phyloP scores from a whole-genome alignment of 306 rosid genomes.

The Vigna trinervia region DNA sequence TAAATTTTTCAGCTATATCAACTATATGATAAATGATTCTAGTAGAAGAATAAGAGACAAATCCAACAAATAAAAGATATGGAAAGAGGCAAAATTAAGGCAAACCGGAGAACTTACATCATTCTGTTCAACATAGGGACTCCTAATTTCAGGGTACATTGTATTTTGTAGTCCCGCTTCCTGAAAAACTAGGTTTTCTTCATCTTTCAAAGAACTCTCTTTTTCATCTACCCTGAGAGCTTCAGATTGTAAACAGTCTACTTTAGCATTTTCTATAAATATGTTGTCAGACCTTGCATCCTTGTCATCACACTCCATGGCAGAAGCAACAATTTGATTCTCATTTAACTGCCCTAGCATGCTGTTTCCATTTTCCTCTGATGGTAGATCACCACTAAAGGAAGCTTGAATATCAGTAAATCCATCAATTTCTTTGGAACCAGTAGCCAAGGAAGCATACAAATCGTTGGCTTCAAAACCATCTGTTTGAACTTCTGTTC shows the following conservation, averaged over 20 bases:
- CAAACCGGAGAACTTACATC: conserved; percentile 64
- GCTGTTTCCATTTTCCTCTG: conserved; percentile 54
- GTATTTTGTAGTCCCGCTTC: conserved; percentile 58
- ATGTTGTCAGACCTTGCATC: conserved; percentile 48
- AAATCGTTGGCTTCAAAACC: conserved; percentile 48
- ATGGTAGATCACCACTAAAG: conserved; percentile 51
- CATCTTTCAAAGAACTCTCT: conserved; percentile 51
- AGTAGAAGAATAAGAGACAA: conserved; percentile 24
- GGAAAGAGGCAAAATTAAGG: conserved; percentile 7
- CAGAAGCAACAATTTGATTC: conserved; percentile 54
- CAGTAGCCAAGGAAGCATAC: conserved; percentile 50
- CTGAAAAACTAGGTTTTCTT: conserved; percentile 50
- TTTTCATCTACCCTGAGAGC: conserved; percentile 59
- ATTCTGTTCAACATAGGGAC: conserved; percentile 55
- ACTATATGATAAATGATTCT: conserved; percentile 7
- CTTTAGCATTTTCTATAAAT: conserved; percentile 50
- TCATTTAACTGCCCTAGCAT: conserved; percentile 51
- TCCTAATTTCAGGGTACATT: conserved; percentile 52
- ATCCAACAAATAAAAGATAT: conserved; percentile 28
- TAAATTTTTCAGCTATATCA: conserved; percentile 2
- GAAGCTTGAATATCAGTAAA: conserved; percentile 47
- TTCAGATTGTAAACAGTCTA: conserved; percentile 49
- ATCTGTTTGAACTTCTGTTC: conserved; percentile 51
- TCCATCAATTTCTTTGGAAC: conserved; percentile 55
- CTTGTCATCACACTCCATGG: conserved; percentile 61